Evolutionary conservation across 163 green algal genomes (phyloP), one percentile per base, ranked within the genome.

Genomic region (Smithsoniella earleae): DNA sequence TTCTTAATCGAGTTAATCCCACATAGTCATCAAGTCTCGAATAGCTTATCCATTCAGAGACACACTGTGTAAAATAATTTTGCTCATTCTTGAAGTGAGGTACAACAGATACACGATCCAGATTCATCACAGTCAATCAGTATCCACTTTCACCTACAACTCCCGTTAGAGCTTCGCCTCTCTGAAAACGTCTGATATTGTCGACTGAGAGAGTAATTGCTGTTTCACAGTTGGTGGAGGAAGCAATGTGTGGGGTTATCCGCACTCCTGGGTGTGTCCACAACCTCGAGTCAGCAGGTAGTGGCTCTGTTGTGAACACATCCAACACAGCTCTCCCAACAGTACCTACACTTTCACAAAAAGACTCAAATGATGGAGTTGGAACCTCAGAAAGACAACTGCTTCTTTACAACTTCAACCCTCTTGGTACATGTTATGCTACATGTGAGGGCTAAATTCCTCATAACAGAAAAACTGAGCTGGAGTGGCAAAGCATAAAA

Each of bases 241-340:
- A 79, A 13, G 80, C 76, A 31, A 83, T 76, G 40, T 85, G 80
- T 6, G 80, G 77, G 10, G 80, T 85, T 49, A 85, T 79, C 16
- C 78, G 37, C 2, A 85, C 66, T 49, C 10, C 40, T 1, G 79
- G 79, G 63, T 85, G 77, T 13, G 0, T 22, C 80, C 80, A 85
- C 63, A 85, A 76, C 36, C 55, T 74, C 3, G 72, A 80, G 2
- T 55, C 62, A 2, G 40, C 20, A 10, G 80, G 78, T 52, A 85
- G 73, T n/a, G 80, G 80, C 75, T 82, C 80, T 2, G 43, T 45
- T 4, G 66, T 38, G 34, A 80, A 80, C 66, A 85, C 80, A 66
- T 85, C 10, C 40, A 49, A 49, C 40, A 22, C 40, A 49, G 40
- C 40, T 49, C 13, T 13, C 40, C 40, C 40, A 49, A 10, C 40